Evolutionary conservation across 2,329 filamentous ascomycete species (phyloP), one percentile per base, ranked within the genome.

Genomic region (Ilyonectria mors-panacis): DNA sequence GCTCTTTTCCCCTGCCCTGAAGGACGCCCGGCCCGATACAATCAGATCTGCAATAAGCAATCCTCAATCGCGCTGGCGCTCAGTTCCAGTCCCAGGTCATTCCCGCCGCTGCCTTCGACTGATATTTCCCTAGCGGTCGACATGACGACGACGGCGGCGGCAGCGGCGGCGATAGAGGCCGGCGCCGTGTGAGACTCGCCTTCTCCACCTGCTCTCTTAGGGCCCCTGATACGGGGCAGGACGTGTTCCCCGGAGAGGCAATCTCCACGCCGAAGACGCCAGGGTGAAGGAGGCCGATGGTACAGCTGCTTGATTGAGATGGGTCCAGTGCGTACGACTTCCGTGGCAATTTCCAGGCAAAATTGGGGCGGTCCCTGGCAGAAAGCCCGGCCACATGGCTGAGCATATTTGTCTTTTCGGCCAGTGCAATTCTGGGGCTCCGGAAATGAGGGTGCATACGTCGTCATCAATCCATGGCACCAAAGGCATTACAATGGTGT

Each of bases 351-450:
- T 59, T 62, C 47, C 53, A 62, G 51, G 56, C 61, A 61, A 60
- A 59, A 54, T 59, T 51, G 35, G 33, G 45, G 17, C 10, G 30
- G 10, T 50, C 57, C 44, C 23, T 65, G 48, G 56, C 42, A 21
- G 47, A 39, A 17, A 17, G 19, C 44, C 58, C 53, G 42, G 51
- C 54, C 54, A 56, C 35, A 63, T 65, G 59, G 59, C 42, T 59
- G 63, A 66, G 66, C 66, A 63, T 68, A 66, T 68, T 66, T 59
- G 33, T 60, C 54, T 55, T 54, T 39, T 5, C 39, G 60, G 59
- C 42, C 63, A 56, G 59, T 68, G 66, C 63, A 42, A 57, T 57
- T 57, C 59, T 63, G 59, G 50, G 58, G 39, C 50, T 47, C 39
- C 63, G 66, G 66, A 68, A 57, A 68, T 68, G 63, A 63, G 59